These are phyloP conservation scores for Candida quercuum DNA, from an alignment of 805 yeast species.

Conservation along the genomic window DNA sequence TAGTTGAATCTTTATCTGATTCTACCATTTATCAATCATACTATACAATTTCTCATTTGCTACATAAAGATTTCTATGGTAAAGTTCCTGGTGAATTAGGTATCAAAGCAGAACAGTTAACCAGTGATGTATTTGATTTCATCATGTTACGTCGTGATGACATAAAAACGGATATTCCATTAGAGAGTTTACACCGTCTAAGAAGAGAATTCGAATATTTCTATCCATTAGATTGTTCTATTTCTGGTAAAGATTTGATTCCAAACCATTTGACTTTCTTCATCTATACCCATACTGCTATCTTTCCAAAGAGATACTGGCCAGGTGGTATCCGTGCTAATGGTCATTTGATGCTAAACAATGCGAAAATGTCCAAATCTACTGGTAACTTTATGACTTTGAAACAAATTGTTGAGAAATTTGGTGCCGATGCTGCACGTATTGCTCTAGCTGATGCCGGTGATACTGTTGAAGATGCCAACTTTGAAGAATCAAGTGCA, in stretches of 20 bases:
- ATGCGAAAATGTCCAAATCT: constrained; percentile 96
- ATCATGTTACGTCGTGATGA: constrained; percentile 71
- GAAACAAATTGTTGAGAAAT: constrained; percentile 76
- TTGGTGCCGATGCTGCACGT: constrained; percentile 96
- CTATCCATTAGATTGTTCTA: constrained; percentile 88
- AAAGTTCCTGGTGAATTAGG: constrained; percentile 63
- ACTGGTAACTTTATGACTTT: constrained; percentile 96
- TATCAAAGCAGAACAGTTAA: constrained; percentile 78
- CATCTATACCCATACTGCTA: constrained; percentile 87
- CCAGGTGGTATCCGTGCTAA: constrained; percentile 91
- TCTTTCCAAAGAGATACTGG: constrained; percentile 90
- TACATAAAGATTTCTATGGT: constrained; percentile 87
- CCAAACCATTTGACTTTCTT: constrained; percentile 97
- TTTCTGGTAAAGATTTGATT: constrained; percentile 94
- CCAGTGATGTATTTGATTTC: constrained; percentile 90
- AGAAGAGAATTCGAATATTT: constrained; percentile 96
- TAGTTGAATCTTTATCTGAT: constrained; percentile 93
- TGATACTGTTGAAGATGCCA: constrained; percentile 95
- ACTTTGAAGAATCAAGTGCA: constrained; percentile 93
- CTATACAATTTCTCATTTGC: constrained; percentile 82
- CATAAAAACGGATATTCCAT: constrained; percentile 52
- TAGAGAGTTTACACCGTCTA: constrained; percentile 59
- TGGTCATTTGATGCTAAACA: constrained; percentile 92
- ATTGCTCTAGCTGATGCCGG: constrained; percentile 98
- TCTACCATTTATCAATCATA: constrained; percentile 94